Conservation (phyloP, 306 rosid genomes). For the Malus fusca region DNA sequence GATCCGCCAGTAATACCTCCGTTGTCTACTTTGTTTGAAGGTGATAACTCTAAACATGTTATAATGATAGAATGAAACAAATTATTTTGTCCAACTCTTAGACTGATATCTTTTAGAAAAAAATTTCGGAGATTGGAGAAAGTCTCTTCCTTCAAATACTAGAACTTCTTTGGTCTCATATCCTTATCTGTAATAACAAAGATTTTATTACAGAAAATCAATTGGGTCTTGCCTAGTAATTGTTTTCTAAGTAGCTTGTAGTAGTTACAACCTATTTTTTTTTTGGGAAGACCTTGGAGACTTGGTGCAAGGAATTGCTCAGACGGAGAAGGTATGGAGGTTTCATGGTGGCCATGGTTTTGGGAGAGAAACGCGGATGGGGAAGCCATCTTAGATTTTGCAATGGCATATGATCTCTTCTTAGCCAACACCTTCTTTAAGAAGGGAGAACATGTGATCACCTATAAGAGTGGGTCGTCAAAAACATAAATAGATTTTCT, state of each 20-base stretch:
- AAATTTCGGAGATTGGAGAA: not conserved
- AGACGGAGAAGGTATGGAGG: too few relatives aligned
- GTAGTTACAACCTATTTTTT: not conserved
- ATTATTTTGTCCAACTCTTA: not conserved
- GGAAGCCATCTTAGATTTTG: too few relatives aligned
- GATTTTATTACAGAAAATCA: not conserved
- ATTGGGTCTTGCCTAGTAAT: not conserved
- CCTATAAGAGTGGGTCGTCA: too few relatives aligned
- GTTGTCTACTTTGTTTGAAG: slow-evolving; percentile 10
- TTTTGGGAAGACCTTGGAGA: too few relatives aligned
- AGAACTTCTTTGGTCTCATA: not conserved
- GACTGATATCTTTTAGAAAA: not conserved
- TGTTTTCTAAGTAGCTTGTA: not conserved
- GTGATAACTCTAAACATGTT: not conserved
- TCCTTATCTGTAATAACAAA: not conserved
- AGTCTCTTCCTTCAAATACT: not conserved
- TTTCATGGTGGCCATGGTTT: too few relatives aligned
- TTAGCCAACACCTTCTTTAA: too few relatives aligned
- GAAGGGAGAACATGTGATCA: too few relatives aligned
- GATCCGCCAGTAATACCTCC: slow-evolving; percentile 7
- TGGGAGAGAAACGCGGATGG: too few relatives aligned
- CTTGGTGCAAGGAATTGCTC: too few relatives aligned
- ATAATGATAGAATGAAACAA: not conserved
- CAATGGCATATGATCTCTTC: too few relatives aligned
- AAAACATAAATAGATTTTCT: too few relatives aligned